phyloP scores from a whole-genome alignment of 176 grass and related monocot species.

The Avena atlantica region DNA sequence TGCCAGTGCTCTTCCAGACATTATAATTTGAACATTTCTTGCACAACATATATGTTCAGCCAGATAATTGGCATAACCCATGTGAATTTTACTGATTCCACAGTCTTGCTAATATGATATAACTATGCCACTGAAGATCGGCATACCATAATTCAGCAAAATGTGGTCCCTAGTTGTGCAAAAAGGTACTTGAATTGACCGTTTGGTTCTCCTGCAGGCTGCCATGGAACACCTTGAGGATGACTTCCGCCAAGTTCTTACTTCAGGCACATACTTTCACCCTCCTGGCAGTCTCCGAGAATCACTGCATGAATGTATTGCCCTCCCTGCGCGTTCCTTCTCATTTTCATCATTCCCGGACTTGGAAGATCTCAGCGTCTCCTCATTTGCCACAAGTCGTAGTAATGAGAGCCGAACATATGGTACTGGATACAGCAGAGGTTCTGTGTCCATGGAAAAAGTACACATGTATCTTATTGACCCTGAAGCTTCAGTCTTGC shows the following conservation, averaged over 20 bases:
- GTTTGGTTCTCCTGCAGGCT: neutral
- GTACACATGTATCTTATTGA: conserved; percentile 40
- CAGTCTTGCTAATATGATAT: neutral
- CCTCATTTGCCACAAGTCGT: conserved; percentile 10
- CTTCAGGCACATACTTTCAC: neutral
- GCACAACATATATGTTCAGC: neutral
- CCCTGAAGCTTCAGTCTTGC: conserved; percentile 21
- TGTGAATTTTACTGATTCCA: neutral
- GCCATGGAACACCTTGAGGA: conserved; percentile 12
- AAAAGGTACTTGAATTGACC: neutral
- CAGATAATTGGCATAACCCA: neutral
- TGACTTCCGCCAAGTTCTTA: conserved; percentile 10
- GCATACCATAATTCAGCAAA: neutral
- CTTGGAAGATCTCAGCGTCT: conserved; percentile 13
- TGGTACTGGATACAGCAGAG: neutral
- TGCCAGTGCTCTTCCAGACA: neutral
- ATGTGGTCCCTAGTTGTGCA: no score
- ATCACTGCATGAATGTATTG: neutral
- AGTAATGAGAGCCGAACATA: neutral
- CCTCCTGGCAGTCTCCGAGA: neutral
- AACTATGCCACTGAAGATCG: neutral
- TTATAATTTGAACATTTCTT: neutral
- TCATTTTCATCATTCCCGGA: conserved; percentile 17
- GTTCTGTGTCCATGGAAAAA: neutral
- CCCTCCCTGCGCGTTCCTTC: conserved; percentile 1